These are phyloP conservation scores for Baeospora myosura DNA, from an alignment of 1,284 basidiomycete genomes.

Conservation along the genomic window DNA sequence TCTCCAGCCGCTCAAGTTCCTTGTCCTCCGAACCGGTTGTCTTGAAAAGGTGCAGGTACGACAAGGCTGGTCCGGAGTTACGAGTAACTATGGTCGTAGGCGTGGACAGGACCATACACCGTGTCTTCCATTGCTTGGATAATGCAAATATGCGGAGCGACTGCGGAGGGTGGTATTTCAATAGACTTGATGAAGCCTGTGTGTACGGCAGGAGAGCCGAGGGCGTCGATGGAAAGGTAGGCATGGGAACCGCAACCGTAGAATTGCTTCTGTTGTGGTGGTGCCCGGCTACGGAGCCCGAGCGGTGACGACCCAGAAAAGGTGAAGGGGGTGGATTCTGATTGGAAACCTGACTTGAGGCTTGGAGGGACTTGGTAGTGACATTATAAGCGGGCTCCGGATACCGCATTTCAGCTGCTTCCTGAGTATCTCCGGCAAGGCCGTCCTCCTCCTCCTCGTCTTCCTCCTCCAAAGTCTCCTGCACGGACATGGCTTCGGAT, in stretches of 20 bases:
- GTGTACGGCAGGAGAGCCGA: conserved; percentile 42
- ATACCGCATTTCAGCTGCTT: not conserved
- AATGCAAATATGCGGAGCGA: conserved; percentile 64
- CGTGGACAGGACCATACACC: conserved; percentile 56
- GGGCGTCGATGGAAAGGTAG: conserved; percentile 53
- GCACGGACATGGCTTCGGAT: conserved; percentile 21
- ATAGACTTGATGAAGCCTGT: conserved; percentile 43
- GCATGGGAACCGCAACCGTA: conserved; percentile 26
- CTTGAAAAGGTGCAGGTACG: conserved; percentile 70
- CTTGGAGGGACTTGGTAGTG: not conserved
- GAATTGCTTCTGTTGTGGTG: not conserved
- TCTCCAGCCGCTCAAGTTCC: conserved; percentile 65
- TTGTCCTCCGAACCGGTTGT: conserved; percentile 45
- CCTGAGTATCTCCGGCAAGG: not conserved
- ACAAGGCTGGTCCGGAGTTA: conserved; percentile 30
- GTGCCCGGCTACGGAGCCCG: not conserved
- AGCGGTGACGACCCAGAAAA: not conserved
- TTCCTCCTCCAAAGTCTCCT: conserved; percentile 26
- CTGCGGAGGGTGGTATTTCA: conserved; percentile 60
- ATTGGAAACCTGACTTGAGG: too few relatives aligned
- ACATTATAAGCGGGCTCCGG: not conserved
- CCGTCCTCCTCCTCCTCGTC: conserved; percentile 21
- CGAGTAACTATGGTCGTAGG: conserved; percentile 27
- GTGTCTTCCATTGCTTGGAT: conserved; percentile 64
- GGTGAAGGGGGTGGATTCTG: not conserved